Conservation (phyloP, 306 rosid genomes). For the Malus asiatica region DNA sequence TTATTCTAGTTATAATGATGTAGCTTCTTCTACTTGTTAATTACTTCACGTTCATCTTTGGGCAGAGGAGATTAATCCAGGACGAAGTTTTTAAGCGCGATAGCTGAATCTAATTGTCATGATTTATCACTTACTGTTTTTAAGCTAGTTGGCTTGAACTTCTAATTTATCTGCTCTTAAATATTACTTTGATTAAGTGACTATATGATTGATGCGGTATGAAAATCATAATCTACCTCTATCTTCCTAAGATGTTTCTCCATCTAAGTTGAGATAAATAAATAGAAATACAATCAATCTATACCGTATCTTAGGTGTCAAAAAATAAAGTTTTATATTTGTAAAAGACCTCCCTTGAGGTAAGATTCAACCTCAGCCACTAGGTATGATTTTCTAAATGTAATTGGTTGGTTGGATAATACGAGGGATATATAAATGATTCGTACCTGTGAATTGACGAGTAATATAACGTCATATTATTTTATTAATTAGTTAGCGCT, state of each 20-base stretch:
- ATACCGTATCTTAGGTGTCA: no score
- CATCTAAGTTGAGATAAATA: no score
- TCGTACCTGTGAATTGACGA: no score
- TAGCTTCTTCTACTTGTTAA: conserved; percentile 39
- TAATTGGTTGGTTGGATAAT: background rate
- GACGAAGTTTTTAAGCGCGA: conserved; percentile 26
- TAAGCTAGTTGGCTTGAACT: conserved; percentile 30
- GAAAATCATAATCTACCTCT: no score
- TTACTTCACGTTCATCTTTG: conserved; percentile 40
- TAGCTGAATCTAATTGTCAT: conserved; percentile 25
- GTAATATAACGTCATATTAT: background rate
- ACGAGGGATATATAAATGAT: background rate
- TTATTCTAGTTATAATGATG: conserved; percentile 26
- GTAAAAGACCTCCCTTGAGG: no score
- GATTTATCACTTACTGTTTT: conserved; percentile 47
- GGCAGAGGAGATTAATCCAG: background rate
- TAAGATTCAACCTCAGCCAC: no score
- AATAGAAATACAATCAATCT: no score
- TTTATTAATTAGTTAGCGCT: background rate
- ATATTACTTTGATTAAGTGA: no score
- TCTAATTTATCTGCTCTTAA: no score
- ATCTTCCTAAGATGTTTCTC: no score
- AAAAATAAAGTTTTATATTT: no score
- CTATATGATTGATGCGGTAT: no score
- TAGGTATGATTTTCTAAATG: background rate